These are phyloP conservation scores for Crassisporium funariophilum DNA, from an alignment of 768 basidiomycete species.

Conservation along the genomic window DNA sequence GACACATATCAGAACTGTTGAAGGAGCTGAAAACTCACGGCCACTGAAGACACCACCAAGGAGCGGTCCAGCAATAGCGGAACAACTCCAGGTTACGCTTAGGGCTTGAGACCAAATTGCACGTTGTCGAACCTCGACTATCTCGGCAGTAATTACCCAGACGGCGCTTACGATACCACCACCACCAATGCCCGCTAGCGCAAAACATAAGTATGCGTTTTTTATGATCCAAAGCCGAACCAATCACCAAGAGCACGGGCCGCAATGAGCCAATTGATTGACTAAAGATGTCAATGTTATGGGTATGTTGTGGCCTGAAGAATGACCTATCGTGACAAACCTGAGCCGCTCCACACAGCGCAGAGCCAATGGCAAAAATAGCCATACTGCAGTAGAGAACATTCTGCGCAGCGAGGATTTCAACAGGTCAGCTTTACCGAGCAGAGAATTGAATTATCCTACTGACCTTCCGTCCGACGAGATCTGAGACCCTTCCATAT, in stretches of 20 bases:
- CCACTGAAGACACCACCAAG: slow-evolving; percentile 84
- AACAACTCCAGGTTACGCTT: slow-evolving; percentile 85
- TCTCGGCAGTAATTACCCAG: slow-evolving; percentile 86
- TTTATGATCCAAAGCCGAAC: too few relatives aligned
- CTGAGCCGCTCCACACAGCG: slow-evolving; percentile 75
- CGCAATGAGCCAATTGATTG: slow-evolving; percentile 64
- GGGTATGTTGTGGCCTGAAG: slow-evolving; percentile 17
- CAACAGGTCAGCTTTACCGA: slow-evolving; percentile 3
- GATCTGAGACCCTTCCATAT: slow-evolving; percentile 79
- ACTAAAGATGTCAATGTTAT: slow-evolving; percentile 34
- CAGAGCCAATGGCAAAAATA: slow-evolving; percentile 77
- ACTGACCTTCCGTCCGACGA: slow-evolving; percentile 75
- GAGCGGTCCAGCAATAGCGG: slow-evolving; percentile 80
- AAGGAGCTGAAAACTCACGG: slow-evolving; percentile 33
- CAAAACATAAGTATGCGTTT: slow-evolving; percentile 4
- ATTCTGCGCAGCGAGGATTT: slow-evolving; percentile 46
- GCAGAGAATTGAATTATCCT: slow-evolving; percentile 6
- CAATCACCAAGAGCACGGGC: slow-evolving; percentile 57
- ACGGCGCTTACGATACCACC: slow-evolving; percentile 86
- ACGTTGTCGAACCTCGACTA: slow-evolving; percentile 68
- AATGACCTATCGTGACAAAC: slow-evolving; percentile 38
- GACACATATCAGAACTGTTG: slow-evolving; percentile 12
- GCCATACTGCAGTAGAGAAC: slow-evolving; percentile 74
- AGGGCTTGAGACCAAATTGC: slow-evolving; percentile 87
- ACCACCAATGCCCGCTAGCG: slow-evolving; percentile 74